Conservation (phyloP, 495 filamentous ascomycete species). For the Hypomontagnella submonticulosa region DNA sequence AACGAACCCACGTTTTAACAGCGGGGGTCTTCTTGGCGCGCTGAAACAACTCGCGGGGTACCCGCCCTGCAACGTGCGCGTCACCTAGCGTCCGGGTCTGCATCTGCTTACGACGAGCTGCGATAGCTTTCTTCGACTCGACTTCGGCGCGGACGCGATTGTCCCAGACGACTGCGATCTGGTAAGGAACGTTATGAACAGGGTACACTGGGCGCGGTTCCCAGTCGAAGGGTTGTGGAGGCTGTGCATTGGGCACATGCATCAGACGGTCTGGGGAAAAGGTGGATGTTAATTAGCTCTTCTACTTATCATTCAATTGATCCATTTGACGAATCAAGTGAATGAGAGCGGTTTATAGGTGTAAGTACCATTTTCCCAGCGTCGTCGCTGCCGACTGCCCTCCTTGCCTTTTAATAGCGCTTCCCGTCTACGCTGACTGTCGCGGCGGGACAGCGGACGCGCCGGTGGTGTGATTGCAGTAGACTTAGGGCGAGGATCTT, state of each 20-base stretch:
- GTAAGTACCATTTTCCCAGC: constrained; percentile 91
- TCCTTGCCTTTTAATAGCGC: constrained; percentile 89
- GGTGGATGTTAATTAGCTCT: constrained; percentile 29
- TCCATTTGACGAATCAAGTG: background rate
- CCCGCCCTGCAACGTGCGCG: constrained; percentile 54
- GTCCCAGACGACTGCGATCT: constrained; percentile 89
- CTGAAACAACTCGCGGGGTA: constrained; percentile 68
- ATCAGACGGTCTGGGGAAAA: constrained; percentile 78
- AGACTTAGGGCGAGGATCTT: constrained; percentile 42
- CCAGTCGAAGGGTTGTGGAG: constrained; percentile 86
- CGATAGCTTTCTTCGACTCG: constrained; percentile 53
- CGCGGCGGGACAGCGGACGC: constrained; percentile 53
- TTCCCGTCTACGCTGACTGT: constrained; percentile 68
- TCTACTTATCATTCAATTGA: constrained; percentile 1
- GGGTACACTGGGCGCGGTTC: constrained; percentile 79
- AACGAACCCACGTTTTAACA: constrained; percentile 58
- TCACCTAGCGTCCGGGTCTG: constrained; percentile 41
- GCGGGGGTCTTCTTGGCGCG: constrained; percentile 61
- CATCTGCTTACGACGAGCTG: constrained; percentile 45
- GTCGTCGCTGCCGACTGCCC: constrained; percentile 84
- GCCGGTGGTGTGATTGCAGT: constrained; percentile 48
- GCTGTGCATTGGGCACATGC: constrained; percentile 84
- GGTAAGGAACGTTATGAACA: constrained; percentile 84
- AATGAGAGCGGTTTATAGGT: background rate
- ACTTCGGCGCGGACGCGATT: constrained; percentile 65